A percentile compares a stretch with the other conserved stretches of the same genome.
These are phyloP conservation scores for Cryptococcus neoformans DNA, from an alignment of 1,284 basidiomycete species.

Conservation along the genomic window DNA sequence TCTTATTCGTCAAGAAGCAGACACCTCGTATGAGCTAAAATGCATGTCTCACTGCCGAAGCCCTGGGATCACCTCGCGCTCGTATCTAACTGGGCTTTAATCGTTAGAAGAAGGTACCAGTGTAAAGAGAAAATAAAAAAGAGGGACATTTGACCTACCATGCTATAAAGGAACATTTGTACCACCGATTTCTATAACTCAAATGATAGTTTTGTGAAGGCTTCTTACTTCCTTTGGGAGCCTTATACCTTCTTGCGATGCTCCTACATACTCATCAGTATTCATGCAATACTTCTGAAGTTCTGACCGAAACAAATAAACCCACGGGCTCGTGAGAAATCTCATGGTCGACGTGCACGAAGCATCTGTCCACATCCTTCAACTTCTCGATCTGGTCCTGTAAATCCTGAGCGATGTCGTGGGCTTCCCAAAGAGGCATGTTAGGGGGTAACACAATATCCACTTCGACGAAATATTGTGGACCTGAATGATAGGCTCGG, in stretches of 20 bases:
- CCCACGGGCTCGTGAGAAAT: conserved; percentile 61
- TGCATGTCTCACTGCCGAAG: too few relatives aligned
- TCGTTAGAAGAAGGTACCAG: too few relatives aligned
- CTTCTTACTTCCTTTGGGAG: not conserved
- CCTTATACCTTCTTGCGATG: conserved; percentile 31
- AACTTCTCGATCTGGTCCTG: conserved; percentile 93
- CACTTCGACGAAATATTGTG: conserved; percentile 89
- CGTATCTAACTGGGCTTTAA: too few relatives aligned
- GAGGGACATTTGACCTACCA: too few relatives aligned
- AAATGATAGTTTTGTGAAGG: too few relatives aligned
- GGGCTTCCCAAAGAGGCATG: conserved; percentile 86
- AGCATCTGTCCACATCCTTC: conserved; percentile 85
- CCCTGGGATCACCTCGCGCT: too few relatives aligned
- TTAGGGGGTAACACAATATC: conserved; percentile 90
- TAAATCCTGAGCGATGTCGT: conserved; percentile 85
- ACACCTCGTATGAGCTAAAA: too few relatives aligned
- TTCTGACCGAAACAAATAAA: not conserved
- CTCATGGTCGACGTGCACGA: conserved; percentile 93
- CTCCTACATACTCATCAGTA: conserved; percentile 15
- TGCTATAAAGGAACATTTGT: too few relatives aligned
- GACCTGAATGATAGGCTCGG: conserved; percentile 69
- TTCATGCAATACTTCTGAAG: not conserved
- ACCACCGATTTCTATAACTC: too few relatives aligned
- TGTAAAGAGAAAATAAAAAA: too few relatives aligned
- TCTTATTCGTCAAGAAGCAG: too few relatives aligned